Conservation (phyloP, 805 yeast genomes). For the Candida cerambycidarum region DNA sequence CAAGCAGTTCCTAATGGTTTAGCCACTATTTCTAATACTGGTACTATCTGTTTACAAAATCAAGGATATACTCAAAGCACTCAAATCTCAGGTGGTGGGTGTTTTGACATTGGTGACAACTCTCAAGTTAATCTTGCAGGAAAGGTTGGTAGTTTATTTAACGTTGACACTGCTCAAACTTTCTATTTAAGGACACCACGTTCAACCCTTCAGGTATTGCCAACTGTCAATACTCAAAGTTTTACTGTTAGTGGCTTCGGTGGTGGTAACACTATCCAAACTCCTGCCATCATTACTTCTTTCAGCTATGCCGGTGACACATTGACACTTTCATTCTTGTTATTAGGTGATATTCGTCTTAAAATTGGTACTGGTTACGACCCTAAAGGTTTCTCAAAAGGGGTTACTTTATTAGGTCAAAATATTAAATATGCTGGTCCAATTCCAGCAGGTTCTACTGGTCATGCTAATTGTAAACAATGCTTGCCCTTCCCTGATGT, state of each 20-base stretch:
- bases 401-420: too few species aligned
- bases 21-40: conserved; percentile 18
- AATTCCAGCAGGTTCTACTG: conserved; percentile 9
- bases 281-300: not conserved
- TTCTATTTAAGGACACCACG: conserved; percentile 15
- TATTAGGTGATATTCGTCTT: not conserved
- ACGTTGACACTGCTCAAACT: conserved; percentile 13
- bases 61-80: conserved; percentile 23
- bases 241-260: conserved; percentile 22
- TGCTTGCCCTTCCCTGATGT: conserved; percentile 16
- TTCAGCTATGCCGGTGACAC: conserved; percentile 9
- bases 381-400: too few species aligned
- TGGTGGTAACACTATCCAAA: conserved; percentile 17
- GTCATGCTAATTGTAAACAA: conserved; percentile 15
- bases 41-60: conserved; percentile 27
- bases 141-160: not conserved
- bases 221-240: conserved; percentile 7
- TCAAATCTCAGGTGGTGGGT: conserved; percentile 26
- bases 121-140: conserved; percentile 13
- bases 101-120: conserved; percentile 20
- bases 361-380: conserved; percentile 10
- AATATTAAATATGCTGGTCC: conserved; percentile 2
- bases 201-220: conserved; percentile 14
- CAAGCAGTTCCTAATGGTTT: conserved; percentile 2
- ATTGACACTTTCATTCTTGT: conserved; percentile 1